Conservation (phyloP, 2,329 filamentous ascomycete species). For the Colletotrichum tropicale region DNA sequence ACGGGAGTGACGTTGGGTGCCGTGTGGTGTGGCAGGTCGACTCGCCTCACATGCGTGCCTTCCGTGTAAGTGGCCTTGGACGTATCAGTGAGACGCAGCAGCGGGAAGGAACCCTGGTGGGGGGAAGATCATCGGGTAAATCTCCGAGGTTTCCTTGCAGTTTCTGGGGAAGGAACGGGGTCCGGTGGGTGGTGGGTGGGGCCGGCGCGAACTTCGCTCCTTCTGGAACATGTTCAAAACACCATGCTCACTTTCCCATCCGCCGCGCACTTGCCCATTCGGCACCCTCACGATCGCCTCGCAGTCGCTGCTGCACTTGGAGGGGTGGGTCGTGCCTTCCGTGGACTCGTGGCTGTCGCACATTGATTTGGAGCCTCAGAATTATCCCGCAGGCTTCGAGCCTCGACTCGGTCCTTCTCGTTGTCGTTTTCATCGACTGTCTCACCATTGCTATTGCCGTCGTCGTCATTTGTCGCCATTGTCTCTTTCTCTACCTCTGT, state of each 20-base stretch:
- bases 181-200: constrained; percentile 3
- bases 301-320: background rate
- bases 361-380: background rate
- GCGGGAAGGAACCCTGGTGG: background rate
- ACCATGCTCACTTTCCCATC: constrained; percentile 6
- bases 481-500: background rate
- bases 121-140: background rate
- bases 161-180: constrained; percentile 7
- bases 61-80: background rate
- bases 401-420: background rate
- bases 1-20: background rate
- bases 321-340: background rate
- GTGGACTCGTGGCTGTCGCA: background rate
- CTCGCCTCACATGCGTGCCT: background rate
- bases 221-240: constrained; percentile 19
- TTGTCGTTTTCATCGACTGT: background rate
- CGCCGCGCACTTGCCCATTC: background rate
- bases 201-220: constrained; percentile 2
- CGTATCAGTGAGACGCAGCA: background rate
- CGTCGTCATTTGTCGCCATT: too few relatives aligned
- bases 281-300: background rate
- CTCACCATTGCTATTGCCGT: background rate
- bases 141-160: background rate
- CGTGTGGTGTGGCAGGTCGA: background rate
- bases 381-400: background rate